Percentiles rank a stretch among this genome's conserved stretches.
These are phyloP conservation scores for Albatrellus ellisii DNA, from an alignment of 768 basidiomycete genomes.

Conservation along the genomic window DNA sequence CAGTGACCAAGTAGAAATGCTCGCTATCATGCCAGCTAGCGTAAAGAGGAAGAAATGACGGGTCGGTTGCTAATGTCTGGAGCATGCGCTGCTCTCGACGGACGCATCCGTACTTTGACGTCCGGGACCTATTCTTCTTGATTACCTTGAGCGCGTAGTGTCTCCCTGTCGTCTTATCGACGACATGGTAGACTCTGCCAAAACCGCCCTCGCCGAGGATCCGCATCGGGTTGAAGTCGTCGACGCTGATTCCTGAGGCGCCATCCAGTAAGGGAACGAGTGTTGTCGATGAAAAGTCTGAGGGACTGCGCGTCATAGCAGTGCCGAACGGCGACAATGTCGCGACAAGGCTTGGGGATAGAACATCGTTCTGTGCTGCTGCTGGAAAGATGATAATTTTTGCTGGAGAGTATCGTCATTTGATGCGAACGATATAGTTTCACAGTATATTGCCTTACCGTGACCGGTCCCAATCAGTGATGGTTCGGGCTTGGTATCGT, in stretches of 20 bases:
- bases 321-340: neutral
- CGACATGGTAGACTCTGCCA: conserved; percentile 1
- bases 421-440: too few relatives aligned
- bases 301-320: neutral
- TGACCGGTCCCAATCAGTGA: too few relatives aligned
- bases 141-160: conserved; percentile 3
- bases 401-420: too few relatives aligned
- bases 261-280: neutral
- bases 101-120: neutral
- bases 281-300: neutral
- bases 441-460: too few relatives aligned
- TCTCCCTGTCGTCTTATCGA: neutral
- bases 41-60: neutral
- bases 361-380: neutral
- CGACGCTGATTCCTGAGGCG: neutral
- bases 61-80: neutral
- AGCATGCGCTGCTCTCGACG: neutral
- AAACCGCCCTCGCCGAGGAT: conserved; percentile 4
- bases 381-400: too few relatives aligned
- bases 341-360: neutral
- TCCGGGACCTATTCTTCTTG: neutral
- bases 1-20: conserved; percentile 1
- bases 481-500: too few relatives aligned
- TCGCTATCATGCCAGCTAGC: conserved; percentile 5
- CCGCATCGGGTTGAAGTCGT: conserved; percentile 1